Evolutionary conservation across 139 green algal species (phyloP), one percentile per base, ranked within the genome.

Genomic region (Chlamydomonas sphaeroides): DNA sequence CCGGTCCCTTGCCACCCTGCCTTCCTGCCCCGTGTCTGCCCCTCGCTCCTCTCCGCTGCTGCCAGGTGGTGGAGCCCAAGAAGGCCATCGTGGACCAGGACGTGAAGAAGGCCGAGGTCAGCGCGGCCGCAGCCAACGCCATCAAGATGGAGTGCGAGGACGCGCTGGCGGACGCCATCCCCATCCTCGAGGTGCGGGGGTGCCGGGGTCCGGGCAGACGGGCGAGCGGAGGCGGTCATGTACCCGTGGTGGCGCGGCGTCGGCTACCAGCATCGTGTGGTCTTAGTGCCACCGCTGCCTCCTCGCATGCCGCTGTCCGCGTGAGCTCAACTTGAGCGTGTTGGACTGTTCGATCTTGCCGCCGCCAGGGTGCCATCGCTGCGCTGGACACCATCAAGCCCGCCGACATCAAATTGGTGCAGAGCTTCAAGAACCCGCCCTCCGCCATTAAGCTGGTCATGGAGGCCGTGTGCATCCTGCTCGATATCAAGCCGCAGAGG

Each of bases 341-440:
- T 61, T 30, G 30, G 20, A 20, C 6, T 30, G 3, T 28, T 32
- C 45, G 5, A 25, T 32, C 42, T 62, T n/a, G 20, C 68, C 48
- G 33, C 32, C 33, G 6, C 15, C 45, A 82, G 77, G 77, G 75
- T n/a, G 87, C 87, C 38, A 79, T 90, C 39, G 25, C 35, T 18
- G 94, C 94, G 14, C 87, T 97, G 36, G 93, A 97, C 89, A 96
- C 93, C 62, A 95, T 97, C 80, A 97, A 96, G 84, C 88, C 93
- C 45, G 91, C 92, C 28, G 94, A 97, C 85, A 95, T 97, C 84
- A 91, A 90, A 83, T 78, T 90, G 45, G 87, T 90, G 66, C 86
- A 90, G 72, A 90, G 87, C 83, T 90, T 90, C 83, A 90, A 90
- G 72, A 97, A 95, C 82, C 94, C 94, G 5, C 94, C 94, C 30